A percentile compares a stretch with the other conserved stretches of the same genome.
Conservation (phyloP, 306 rosid genomes). For the Trifolium fragiferum region DNA sequence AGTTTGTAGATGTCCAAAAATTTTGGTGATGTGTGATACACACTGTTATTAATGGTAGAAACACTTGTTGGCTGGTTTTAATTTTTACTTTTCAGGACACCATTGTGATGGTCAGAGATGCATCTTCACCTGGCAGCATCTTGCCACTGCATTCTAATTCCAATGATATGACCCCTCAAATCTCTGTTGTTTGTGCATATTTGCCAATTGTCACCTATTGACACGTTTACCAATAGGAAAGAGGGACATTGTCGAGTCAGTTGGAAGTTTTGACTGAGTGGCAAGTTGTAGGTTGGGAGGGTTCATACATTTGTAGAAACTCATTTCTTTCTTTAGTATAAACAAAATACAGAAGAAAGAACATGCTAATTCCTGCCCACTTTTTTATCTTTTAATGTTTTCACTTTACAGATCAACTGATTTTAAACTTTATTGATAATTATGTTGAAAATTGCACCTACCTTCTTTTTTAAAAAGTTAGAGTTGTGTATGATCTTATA, state of each 20-base stretch:
- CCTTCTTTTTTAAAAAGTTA: not conserved
- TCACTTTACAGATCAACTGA: not conserved
- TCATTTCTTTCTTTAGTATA: not conserved
- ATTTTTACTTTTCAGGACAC: not conserved
- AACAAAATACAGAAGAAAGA: not conserved
- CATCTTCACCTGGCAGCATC: conserved; percentile 21
- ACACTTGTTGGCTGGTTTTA: not conserved
- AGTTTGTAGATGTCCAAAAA: not conserved
- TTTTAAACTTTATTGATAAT: conserved; percentile 19
- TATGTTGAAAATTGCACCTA: conserved; percentile 9
- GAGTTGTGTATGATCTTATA: conserved; percentile 30
- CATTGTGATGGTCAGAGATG: not conserved
- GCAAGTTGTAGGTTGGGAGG: conserved; percentile 5
- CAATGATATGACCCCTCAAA: not conserved
- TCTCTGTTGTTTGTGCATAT: conserved; percentile 20
- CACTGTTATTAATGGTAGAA: not conserved
- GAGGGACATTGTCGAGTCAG: conserved; percentile 23
- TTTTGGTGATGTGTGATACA: not conserved
- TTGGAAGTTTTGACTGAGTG: conserved; percentile 10
- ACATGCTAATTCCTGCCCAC: conserved; percentile 9
- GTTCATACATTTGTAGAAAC: conserved; percentile 16
- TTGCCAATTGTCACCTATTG: not conserved
- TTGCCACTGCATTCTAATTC: conserved; percentile 3
- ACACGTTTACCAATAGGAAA: conserved; percentile 27
- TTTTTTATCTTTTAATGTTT: conserved; percentile 30